Base-by-base conservation (phyloP, 345 rosid species). In the Salix koriyanagi region DNA sequence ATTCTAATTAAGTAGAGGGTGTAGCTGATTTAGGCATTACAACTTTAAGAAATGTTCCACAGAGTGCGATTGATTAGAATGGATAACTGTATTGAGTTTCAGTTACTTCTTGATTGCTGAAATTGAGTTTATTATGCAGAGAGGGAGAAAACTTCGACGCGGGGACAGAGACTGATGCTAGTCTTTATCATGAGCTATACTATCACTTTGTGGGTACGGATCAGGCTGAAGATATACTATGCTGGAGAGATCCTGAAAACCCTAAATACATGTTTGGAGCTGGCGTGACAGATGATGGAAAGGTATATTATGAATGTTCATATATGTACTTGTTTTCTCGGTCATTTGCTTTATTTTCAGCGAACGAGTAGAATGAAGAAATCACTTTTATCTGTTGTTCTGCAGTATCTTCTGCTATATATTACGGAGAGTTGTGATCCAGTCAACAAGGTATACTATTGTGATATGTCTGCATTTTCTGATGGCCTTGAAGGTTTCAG, bases 201-300 rank as follows among this genome's bases (percentile, higher is more conserved):
- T 93, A 96, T 83, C 99, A 96, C 87, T 84, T 92, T 44, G 68
- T 91, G 39, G 97, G 96, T 48, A 87, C 90, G 1, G 86, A 86
- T 79, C 99, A 96, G 72, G 85, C 90, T 28, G 89, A 93, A 77
- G 99, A 96, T 87, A 83, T 93, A 76, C 81, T 90, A 79, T 95
- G 99, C 85, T 95, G 97, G 94, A 91, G 76, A 84, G 99, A 95
- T 82, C 80, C 85, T 67, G 92, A 87, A 25, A 91, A 95, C 84
- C 98, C 99, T 7, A 90, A 88, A 69, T 82, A 91, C 72, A 71
- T 21, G 76, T 86, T 89, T 82, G 87, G 79, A 42, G 89, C 89
- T 69, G 21, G 73, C 8, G 89, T 96, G 71, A 92, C 92, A 25
- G 88, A 93, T 70, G 99, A 96, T 68, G 99, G 99, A 36, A 88